A percentile compares a stretch with the other conserved stretches of the same genome.
Evolutionary conservation across 1,139 yeast genomes (phyloP).

Genomic region (Kazachstania sp.): DNA sequence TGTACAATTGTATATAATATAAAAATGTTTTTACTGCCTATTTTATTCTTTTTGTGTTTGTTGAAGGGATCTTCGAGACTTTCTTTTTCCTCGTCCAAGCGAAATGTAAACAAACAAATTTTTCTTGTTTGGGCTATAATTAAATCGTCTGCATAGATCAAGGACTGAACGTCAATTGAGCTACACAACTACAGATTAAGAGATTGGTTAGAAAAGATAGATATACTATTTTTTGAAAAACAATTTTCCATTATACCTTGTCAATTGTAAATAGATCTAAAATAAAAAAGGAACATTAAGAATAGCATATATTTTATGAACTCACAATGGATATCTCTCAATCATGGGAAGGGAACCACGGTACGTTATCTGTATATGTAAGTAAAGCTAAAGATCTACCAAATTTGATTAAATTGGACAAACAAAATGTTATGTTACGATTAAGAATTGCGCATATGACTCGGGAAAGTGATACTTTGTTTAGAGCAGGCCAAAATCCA

Average conservation of each 20-base stretch:
- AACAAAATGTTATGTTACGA: conserved; percentile 82
- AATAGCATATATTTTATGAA: not conserved
- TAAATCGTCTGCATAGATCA: too few relatives aligned
- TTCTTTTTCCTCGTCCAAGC: not conserved
- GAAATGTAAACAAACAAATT: not conserved
- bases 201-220: too few relatives aligned
- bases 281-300: not conserved
- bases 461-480: conserved; percentile 60
- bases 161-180: too few relatives aligned
- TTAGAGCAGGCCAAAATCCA: conserved; percentile 88
- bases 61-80: not conserved
- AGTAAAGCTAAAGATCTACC: conserved; percentile 65
- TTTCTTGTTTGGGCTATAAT: not conserved
- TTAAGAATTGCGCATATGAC: conserved; percentile 75
- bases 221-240: too few relatives aligned
- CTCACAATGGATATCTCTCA: conserved; percentile 1
- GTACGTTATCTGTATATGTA: conserved; percentile 37
- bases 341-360: conserved; percentile 28
- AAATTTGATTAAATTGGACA: conserved; percentile 71
- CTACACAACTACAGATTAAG: too few relatives aligned
- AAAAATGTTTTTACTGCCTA: not conserved
- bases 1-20: not conserved
- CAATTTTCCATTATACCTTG: too few relatives aligned
- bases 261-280: too few relatives aligned
- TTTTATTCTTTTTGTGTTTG: not conserved